These are phyloP conservation scores for Podila epicladia DNA, from an alignment of 192 early-diverging fungal genomes.

Conservation along the genomic window DNA sequence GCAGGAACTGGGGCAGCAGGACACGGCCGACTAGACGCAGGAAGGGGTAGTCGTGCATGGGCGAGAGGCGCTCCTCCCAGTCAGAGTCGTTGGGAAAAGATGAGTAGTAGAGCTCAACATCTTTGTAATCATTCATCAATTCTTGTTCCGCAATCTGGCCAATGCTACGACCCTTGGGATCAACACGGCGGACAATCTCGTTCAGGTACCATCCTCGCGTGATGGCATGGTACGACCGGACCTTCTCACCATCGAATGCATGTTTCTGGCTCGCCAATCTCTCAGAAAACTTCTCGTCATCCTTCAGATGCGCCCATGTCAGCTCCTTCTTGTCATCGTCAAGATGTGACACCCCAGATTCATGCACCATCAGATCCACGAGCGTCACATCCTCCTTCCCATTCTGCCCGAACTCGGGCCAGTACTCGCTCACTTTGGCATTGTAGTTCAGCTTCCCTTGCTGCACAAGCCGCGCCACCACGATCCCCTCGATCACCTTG, in stretches of 20 bases:
- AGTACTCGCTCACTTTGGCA: conserved; percentile 63
- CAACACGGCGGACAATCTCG: conserved; percentile 73
- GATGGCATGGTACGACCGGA: conserved; percentile 67
- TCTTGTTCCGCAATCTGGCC: conserved; percentile 69
- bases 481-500: conserved; percentile 68
- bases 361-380: conserved; percentile 66
- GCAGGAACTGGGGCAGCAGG: conserved; percentile 52
- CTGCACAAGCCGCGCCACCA: conserved; percentile 69
- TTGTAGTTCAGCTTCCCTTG: conserved; percentile 62
- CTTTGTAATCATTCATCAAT: conserved; percentile 55
- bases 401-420: conserved; percentile 81
- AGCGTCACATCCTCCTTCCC: conserved; percentile 78
- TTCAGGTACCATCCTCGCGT: conserved; percentile 80
- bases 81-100: conserved; percentile 26
- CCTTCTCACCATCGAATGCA: conserved; percentile 63
- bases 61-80: conserved; percentile 52
- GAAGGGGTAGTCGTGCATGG: conserved; percentile 57
- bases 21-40: conserved; percentile 59
- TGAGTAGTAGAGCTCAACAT: conserved; percentile 64
- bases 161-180: conserved; percentile 65
- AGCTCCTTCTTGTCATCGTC: conserved; percentile 54
- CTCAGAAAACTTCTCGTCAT: conserved; percentile 63
- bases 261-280: conserved; percentile 69
- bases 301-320: conserved; percentile 45
- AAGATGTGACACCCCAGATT: conserved; percentile 67